Conservation (phyloP, 176 grass and related monocot species). For the Cenchrus americanus region DNA sequence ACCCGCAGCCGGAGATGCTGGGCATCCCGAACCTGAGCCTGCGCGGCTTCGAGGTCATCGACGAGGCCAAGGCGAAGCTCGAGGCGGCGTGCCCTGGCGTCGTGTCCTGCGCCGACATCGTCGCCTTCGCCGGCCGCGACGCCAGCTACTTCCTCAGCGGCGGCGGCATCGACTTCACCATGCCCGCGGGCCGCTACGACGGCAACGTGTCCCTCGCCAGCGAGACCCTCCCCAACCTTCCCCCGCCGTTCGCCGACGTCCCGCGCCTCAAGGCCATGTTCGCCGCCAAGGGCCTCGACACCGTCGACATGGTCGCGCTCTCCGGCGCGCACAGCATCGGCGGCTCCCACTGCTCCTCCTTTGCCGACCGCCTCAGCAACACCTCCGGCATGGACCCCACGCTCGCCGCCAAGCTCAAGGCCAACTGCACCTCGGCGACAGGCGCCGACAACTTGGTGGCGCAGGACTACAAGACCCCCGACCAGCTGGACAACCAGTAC, state of each 20-base stretch:
- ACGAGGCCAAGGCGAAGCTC: conserved; percentile 20
- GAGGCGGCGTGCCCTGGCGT: conserved; percentile 37
- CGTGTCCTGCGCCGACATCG: conserved; percentile 52
- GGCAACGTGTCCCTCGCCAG: conserved; percentile 30
- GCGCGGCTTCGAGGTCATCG: conserved; percentile 40
- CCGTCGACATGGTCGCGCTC: conserved; percentile 35
- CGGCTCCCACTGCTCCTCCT: conserved; percentile 45
- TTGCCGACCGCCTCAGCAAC: conserved; percentile 22
- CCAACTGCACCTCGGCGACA: not conserved
- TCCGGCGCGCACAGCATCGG: conserved; percentile 43
- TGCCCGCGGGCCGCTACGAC: conserved; percentile 55
- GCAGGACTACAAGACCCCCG: conserved; percentile 33
- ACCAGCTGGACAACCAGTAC: conserved; percentile 51
- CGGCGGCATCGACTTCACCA: not conserved
- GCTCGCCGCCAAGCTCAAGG: not conserved
- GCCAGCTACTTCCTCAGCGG: conserved; percentile 30
- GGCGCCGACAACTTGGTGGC: not conserved
- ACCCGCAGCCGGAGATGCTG: conserved; percentile 26
- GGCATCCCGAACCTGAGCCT: conserved; percentile 27
- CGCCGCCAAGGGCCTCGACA: conserved; percentile 30
- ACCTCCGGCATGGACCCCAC: conserved; percentile 30
- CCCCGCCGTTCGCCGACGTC: conserved; percentile 17
- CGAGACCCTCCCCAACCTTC: conserved; percentile 33
- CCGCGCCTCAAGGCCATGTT: conserved; percentile 2
- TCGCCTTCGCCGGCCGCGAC: conserved; percentile 60